Conservation (phyloP, 805 yeast genomes). For the Danielia oregonensis region DNA sequence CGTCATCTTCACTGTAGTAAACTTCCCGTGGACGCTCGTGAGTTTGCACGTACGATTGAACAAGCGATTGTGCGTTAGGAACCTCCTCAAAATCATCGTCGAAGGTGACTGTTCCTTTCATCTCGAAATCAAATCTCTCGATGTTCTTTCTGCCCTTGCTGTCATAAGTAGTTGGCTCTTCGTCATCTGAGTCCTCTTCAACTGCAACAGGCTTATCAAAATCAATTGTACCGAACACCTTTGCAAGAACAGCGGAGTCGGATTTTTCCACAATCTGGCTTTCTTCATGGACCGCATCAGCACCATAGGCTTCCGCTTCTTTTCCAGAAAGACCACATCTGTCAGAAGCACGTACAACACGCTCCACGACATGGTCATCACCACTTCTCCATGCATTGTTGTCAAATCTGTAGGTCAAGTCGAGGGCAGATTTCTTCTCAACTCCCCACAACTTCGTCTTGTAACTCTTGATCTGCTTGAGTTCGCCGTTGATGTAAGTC, state of each 20-base stretch:
- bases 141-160: conserved; percentile 37
- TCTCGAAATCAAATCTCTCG: conserved; percentile 32
- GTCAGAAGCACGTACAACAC: conserved; percentile 19
- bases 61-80: conserved; percentile 9
- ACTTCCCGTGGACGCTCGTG: conserved; percentile 23
- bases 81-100: conserved; percentile 18
- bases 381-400: conserved; percentile 80
- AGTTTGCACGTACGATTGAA: conserved; percentile 14
- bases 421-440: conserved; percentile 61
- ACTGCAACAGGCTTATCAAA: conserved; percentile 49
- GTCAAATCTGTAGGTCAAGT: conserved; percentile 58
- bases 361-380: conserved; percentile 73
- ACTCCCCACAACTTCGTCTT: conserved; percentile 91
- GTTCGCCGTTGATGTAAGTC: conserved; percentile 52
- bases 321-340: conserved; percentile 25
- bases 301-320: conserved; percentile 26
- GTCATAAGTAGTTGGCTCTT: conserved; percentile 42
- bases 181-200: conserved; percentile 26
- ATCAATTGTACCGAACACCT: conserved; percentile 45
- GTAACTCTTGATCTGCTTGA: conserved; percentile 53
- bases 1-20: conserved; percentile 38
- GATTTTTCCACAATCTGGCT: conserved; percentile 14
- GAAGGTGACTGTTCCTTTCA: conserved; percentile 21
- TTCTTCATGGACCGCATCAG: background rate
- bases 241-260: conserved; percentile 44